A percentile compares a stretch with the other conserved stretches of the same genome.
Conservation (phyloP, 2,329 filamentous ascomycete species). For the Eutypella sp. region DNA sequence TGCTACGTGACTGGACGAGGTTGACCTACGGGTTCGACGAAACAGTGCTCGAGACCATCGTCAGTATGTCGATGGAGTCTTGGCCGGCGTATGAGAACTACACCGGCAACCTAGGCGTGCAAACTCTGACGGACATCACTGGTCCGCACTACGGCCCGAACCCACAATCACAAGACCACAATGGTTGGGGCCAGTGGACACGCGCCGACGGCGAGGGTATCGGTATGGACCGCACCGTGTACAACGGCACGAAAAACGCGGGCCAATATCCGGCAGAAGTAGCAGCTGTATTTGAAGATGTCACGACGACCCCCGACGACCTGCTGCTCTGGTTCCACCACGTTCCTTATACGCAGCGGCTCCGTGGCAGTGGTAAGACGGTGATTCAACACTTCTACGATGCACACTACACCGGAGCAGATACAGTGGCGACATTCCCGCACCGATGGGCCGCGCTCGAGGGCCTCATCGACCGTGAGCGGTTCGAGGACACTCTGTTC, state of each 20-base stretch:
- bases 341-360: slow-evolving; percentile 58
- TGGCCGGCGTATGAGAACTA: slow-evolving; percentile 71
- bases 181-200: slow-evolving; percentile 69
- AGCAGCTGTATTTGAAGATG: slow-evolving; percentile 51
- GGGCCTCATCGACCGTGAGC: slow-evolving; percentile 53
- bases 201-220: slow-evolving; percentile 55
- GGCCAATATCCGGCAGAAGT: slow-evolving; percentile 63
- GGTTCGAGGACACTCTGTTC: slow-evolving; percentile 54
- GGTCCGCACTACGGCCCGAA: slow-evolving; percentile 65
- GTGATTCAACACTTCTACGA: slow-evolving; percentile 56
- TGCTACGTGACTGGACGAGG: slow-evolving; percentile 62
- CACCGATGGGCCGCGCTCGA: slow-evolving; percentile 48
- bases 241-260: slow-evolving; percentile 60
- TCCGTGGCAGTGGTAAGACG: slow-evolving; percentile 56
- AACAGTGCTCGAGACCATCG: slow-evolving; percentile 53
- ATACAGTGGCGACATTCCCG: slow-evolving; percentile 55
- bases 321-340: slow-evolving; percentile 72
- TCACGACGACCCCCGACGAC: slow-evolving; percentile 61
- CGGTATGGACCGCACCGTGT: slow-evolving; percentile 67
- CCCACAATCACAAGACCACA: slow-evolving; percentile 60
- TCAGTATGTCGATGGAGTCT: slow-evolving; percentile 59
- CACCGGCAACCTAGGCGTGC: slow-evolving; percentile 63
- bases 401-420: slow-evolving; percentile 48
- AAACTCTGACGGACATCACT: slow-evolving; percentile 64
- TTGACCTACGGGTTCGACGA: slow-evolving; percentile 57